phyloP scores from a whole-genome alignment of 805 yeast species.

The Ogataea wickerhamii region DNA sequence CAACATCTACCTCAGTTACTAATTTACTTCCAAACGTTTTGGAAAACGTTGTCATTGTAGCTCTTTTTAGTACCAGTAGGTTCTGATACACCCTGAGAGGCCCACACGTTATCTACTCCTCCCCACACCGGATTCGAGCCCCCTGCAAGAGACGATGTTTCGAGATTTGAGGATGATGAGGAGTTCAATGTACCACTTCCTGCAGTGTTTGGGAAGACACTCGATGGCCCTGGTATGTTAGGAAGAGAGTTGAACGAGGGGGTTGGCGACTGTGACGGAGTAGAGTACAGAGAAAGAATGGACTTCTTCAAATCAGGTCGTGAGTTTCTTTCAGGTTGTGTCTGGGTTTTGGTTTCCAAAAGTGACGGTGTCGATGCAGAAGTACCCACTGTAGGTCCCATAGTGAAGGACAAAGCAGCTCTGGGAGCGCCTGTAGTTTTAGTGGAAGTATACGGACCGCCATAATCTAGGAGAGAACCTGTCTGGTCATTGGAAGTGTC shows the following conservation, averaged over 20 bases:
- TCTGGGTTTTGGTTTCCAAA: constrained; percentile 5
- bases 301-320: constrained; percentile 91
- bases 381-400: constrained; percentile 1
- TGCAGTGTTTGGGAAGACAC: background rate
- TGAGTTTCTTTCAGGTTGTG: constrained; percentile 22
- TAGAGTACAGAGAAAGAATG: constrained; percentile 80
- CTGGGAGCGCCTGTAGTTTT: background rate
- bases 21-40: constrained; percentile 32
- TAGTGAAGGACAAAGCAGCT: constrained; percentile 5
- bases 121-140: constrained; percentile 1
- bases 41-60: constrained; percentile 28
- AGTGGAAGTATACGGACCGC: background rate
- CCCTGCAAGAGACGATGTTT: background rate
- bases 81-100: constrained; percentile 15
- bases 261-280: constrained; percentile 39
- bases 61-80: constrained; percentile 7
- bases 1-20: too few species aligned
- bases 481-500: background rate
- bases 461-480: constrained; percentile 8
- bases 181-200: constrained; percentile 4
- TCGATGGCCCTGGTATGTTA: background rate
- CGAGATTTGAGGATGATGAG: constrained; percentile 3
- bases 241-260: constrained; percentile 16
- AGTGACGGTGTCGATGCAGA: constrained; percentile 5
- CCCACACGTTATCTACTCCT: constrained; percentile 2